Percentiles rank a stretch among this genome's conserved stretches.
Evolutionary conservation across 2,329 filamentous ascomycete species (phyloP).

Genomic region (Ophiobolus disseminans): DNA sequence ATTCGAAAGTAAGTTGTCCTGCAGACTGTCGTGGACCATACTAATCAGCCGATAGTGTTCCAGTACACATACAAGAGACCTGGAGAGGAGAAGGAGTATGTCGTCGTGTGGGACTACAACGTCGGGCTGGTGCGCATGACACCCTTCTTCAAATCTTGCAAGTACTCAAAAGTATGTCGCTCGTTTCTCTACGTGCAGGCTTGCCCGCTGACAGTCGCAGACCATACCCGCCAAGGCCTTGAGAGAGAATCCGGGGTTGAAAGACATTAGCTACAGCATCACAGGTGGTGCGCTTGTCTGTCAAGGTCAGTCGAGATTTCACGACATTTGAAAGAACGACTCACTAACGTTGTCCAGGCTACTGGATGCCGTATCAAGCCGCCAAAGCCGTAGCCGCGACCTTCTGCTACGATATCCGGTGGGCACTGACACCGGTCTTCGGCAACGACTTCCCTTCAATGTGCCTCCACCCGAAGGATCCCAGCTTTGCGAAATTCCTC

Average conservation of each 20-base stretch:
- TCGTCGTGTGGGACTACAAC: conserved; percentile 97
- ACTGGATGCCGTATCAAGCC: conserved; percentile 93
- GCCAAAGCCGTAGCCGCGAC: conserved; percentile 87
- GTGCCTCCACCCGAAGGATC: conserved; percentile 70
- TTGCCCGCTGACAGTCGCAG: conserved; percentile 56
- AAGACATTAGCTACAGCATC: conserved; percentile 91
- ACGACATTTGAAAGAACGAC: not conserved
- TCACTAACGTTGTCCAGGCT: conserved; percentile 64
- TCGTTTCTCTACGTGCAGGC: not conserved
- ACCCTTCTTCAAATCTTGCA: conserved; percentile 89
- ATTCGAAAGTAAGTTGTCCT: conserved; percentile 74
- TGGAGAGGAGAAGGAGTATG: conserved; percentile 68
- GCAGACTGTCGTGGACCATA: not conserved
- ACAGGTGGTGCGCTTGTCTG: conserved; percentile 89
- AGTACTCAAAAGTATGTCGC: conserved; percentile 80
- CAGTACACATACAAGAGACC: conserved; percentile 82
- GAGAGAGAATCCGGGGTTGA: conserved; percentile 74
- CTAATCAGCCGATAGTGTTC: conserved; percentile 66
- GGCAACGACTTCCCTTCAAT: conserved; percentile 77
- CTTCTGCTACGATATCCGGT: conserved; percentile 85
- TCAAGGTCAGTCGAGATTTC: conserved; percentile 61
- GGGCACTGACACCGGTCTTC: conserved; percentile 88
- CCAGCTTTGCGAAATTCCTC: conserved; percentile 63
- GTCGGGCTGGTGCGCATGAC: conserved; percentile 92
- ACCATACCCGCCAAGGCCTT: conserved; percentile 85